These are phyloP conservation scores for Paramyrothecium sp. DNA, from an alignment of 2,329 filamentous ascomycete genomes.

Conservation along the genomic window DNA sequence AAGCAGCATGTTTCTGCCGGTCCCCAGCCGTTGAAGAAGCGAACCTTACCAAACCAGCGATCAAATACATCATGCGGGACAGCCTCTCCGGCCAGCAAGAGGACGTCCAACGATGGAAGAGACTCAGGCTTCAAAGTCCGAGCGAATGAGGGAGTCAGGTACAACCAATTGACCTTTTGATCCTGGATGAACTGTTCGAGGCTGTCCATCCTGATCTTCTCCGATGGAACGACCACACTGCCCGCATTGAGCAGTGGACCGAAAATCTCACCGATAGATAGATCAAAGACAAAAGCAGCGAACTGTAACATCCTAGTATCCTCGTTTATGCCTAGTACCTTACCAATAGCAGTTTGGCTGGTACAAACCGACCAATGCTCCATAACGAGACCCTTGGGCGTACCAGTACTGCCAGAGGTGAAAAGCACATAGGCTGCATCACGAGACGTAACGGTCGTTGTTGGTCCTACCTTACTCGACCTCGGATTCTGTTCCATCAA, in stretches of 20 bases:
- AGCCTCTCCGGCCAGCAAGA: constrained; percentile 16
- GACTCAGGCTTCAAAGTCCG: constrained; percentile 11
- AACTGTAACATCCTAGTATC: constrained; percentile 16
- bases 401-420: constrained; percentile 21
- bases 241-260: constrained; percentile 9
- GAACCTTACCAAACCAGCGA: constrained; percentile 11
- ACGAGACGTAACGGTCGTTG: background rate
- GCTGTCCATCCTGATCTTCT: constrained; percentile 13
- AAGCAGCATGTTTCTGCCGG: constrained; percentile 16
- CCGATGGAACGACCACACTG: constrained; percentile 19
- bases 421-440: constrained; percentile 13
- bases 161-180: constrained; percentile 13
- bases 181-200: constrained; percentile 11
- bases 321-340: constrained; percentile 4
- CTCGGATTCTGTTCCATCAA: background rate
- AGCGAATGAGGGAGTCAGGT: constrained; percentile 18
- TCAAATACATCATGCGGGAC: constrained; percentile 10
- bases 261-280: constrained; percentile 15
- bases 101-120: constrained; percentile 8
- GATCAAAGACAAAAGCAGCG: constrained; percentile 18
- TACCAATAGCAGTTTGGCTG: constrained; percentile 6
- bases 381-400: constrained; percentile 18
- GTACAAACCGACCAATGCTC: constrained; percentile 11
- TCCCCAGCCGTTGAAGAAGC: constrained; percentile 18
- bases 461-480: too few relatives aligned